Conservation (phyloP, 805 yeast genomes). For the Metschnikowia dekortorum region DNA sequence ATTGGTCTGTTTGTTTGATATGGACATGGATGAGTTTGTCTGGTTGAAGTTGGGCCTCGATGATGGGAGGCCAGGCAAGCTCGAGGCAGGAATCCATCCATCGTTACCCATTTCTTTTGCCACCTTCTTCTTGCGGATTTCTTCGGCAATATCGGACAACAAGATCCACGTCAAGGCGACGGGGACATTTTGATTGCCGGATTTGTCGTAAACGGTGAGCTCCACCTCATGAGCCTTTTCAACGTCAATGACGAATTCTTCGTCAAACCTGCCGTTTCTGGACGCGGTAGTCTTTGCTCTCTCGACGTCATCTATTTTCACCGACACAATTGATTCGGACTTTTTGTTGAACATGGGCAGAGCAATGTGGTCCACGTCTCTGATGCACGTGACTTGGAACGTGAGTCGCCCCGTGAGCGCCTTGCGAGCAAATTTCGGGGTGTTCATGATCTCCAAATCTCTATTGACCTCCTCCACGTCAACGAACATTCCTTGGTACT, state of each 20-base stretch:
- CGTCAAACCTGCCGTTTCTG: constrained; percentile 77
- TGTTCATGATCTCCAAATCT: constrained; percentile 61
- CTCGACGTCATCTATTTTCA: constrained; percentile 87
- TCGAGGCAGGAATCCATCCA: constrained; percentile 88
- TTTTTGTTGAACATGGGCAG: constrained; percentile 73
- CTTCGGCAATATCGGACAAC: constrained; percentile 89
- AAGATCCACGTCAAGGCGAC: constrained; percentile 92
- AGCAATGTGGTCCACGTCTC: constrained; percentile 91
- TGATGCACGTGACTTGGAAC: constrained; percentile 67
- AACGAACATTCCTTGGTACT: constrained; percentile 86
- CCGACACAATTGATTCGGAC: constrained; percentile 71
- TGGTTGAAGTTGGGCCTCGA: constrained; percentile 3
- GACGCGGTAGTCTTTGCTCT: constrained; percentile 71
- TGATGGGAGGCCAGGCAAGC: constrained; percentile 22
- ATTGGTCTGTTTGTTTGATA: constrained; percentile 1
- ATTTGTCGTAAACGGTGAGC: constrained; percentile 78
- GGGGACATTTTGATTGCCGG: constrained; percentile 65
- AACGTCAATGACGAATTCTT: constrained; percentile 72
- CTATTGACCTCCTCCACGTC: constrained; percentile 62
- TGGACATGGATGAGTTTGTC: background rate
- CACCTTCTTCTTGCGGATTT: constrained; percentile 84
- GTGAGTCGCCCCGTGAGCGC: constrained; percentile 79
- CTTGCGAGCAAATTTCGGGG: constrained; percentile 72
- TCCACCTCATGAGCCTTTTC: constrained; percentile 93
- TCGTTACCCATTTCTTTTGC: constrained; percentile 57